A percentile compares a stretch with the other conserved stretches of the same genome.
Evolutionary conservation across 2,329 filamentous ascomycete genomes (phyloP).

Genomic region (Fusarium brevicatenulatum): DNA sequence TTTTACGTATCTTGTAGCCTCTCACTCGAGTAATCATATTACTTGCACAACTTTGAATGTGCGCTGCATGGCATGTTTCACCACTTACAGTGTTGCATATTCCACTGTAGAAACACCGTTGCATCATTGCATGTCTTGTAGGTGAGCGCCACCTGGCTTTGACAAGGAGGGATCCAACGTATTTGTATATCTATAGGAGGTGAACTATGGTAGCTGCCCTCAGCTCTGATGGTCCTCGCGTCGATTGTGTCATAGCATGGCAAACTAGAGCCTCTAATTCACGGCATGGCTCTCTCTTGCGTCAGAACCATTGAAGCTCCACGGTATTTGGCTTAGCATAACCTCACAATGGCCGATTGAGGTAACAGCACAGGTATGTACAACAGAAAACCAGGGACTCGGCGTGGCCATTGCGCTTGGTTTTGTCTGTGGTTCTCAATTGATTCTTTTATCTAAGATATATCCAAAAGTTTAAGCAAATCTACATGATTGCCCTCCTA

Average conservation of each 20-base stretch:
- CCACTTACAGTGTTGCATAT: conserved; percentile 13
- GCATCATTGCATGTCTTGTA: neutral
- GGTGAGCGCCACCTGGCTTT: neutral
- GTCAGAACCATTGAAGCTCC: neutral
- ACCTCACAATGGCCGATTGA: neutral
- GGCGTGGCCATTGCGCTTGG: neutral
- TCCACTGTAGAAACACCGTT: conserved; percentile 22
- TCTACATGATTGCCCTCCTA: conserved; percentile 42
- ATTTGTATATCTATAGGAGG: neutral
- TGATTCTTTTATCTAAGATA: conserved; percentile 29
- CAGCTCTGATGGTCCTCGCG: neutral
- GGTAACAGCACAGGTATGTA: neutral
- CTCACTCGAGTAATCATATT: neutral
- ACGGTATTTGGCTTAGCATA: neutral
- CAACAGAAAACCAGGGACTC: neutral
- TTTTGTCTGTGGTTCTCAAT: conserved; percentile 7
- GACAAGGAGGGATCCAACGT: neutral
- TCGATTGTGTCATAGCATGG: neutral
- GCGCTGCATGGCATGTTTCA: conserved; percentile 40
- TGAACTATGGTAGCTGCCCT: neutral
- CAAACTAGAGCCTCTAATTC: neutral
- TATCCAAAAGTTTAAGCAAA: conserved; percentile 39
- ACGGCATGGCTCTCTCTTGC: neutral
- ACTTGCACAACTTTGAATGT: conserved; percentile 18
- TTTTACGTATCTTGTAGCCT: neutral